Conservation (phyloP, 2,329 filamentous ascomycete genomes). For the Colletotrichum trifolii region DNA sequence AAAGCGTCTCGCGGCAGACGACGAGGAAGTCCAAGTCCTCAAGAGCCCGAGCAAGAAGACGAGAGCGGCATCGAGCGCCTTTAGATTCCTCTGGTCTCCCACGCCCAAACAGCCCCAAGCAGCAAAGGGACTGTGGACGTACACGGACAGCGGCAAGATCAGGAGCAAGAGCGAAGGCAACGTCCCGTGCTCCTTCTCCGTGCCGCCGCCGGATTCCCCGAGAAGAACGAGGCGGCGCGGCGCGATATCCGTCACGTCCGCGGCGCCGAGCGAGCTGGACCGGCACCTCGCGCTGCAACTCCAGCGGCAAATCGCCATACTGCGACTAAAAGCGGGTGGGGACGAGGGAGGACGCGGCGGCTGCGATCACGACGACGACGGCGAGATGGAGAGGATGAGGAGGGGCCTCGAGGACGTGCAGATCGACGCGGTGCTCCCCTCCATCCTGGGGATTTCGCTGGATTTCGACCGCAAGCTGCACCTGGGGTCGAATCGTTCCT, state of each 20-base stretch:
- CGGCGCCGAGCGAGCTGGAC: constrained; percentile 21
- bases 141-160: constrained; percentile 15
- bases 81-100: constrained; percentile 31
- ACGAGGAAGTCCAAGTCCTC: not conserved
- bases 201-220: constrained; percentile 12
- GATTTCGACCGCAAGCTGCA: constrained; percentile 28
- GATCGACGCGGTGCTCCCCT: constrained; percentile 27
- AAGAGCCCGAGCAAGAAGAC: constrained; percentile 12
- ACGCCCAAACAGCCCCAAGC: not conserved
- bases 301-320: constrained; percentile 28
- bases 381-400: constrained; percentile 16
- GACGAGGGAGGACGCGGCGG: not conserved
- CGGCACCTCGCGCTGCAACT: constrained; percentile 27
- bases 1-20: constrained; percentile 22
- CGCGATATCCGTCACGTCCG: constrained; percentile 28
- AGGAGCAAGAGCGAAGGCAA: constrained; percentile 8
- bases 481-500: constrained; percentile 19
- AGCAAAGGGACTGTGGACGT: constrained; percentile 17
- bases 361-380: not conserved
- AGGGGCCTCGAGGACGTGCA: constrained; percentile 27
- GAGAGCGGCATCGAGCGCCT: constrained; percentile 5
- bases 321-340: constrained; percentile 10
- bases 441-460: constrained; percentile 20
- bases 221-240: constrained; percentile 24
- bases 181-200: constrained; percentile 22